These are phyloP conservation scores for Aspergillus brunneoviolaceus DNA, from an alignment of 2,329 filamentous ascomycete genomes.

Conservation along the genomic window DNA sequence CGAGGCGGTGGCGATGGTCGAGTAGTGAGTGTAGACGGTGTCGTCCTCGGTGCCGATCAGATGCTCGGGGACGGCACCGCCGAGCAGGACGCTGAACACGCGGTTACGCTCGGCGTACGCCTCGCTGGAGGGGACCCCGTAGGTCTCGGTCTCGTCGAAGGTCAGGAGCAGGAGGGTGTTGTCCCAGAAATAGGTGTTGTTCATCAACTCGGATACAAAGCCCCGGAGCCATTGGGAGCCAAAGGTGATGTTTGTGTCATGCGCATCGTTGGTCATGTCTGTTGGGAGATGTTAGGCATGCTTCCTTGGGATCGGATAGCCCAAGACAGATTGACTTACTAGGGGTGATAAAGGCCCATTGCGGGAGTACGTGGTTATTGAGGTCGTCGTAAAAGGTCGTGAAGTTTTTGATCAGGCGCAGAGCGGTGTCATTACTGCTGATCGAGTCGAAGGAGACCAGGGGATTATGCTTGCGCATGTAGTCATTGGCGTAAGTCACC, in stretches of 20 bases:
- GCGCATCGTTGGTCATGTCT: slow-evolving; percentile 64
- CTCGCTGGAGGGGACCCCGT: slow-evolving; percentile 40
- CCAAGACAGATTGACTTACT: no score
- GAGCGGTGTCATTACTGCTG: slow-evolving; percentile 56
- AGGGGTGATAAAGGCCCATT: slow-evolving; percentile 58
- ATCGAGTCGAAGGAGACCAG: slow-evolving; percentile 65
- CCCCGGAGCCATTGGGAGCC: slow-evolving; percentile 67
- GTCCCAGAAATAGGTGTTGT: slow-evolving; percentile 68
- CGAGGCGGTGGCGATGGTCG: slow-evolving; percentile 60
- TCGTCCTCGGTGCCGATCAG: slow-evolving; percentile 66
- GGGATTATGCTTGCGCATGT: slow-evolving; percentile 78
- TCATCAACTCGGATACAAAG: slow-evolving; percentile 69
- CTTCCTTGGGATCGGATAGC: no score
- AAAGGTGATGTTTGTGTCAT: slow-evolving; percentile 70
- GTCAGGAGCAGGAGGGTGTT: slow-evolving; percentile 73
- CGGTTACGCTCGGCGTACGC: slow-evolving; percentile 68
- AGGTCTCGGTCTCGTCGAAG: slow-evolving; percentile 62
- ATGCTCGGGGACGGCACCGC: slow-evolving; percentile 65
- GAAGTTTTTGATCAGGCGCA: slow-evolving; percentile 71
- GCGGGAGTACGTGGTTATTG: slow-evolving; percentile 61
- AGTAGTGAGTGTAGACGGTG: slow-evolving; percentile 72
- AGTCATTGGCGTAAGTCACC: slow-evolving; percentile 65
- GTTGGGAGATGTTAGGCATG: no score
- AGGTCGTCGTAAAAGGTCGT: slow-evolving; percentile 68
- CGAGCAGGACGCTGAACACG: slow-evolving; percentile 69